Percentiles rank a stretch among this genome's conserved stretches.
Evolutionary conservation across 1,284 basidiomycete genomes (phyloP).

Genomic region (Cutaneotrichosporon sp.): DNA sequence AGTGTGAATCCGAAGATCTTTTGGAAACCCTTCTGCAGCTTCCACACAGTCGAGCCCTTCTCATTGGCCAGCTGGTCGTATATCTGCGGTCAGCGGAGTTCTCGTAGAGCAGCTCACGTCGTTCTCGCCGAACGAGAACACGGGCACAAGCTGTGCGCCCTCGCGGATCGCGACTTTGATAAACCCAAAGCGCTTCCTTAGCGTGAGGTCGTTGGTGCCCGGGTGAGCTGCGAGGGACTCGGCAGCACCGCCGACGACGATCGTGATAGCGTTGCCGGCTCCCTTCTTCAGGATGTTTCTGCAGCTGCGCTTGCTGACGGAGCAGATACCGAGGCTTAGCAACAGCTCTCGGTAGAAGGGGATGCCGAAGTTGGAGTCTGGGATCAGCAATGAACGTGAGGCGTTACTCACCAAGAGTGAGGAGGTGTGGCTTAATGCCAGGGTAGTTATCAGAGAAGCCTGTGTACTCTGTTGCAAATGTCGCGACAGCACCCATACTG

Average conservation of each 20-base stretch:
- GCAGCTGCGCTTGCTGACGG: slow-evolving; percentile 85
- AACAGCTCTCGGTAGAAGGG: slow-evolving; percentile 92
- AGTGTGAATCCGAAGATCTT: slow-evolving; percentile 89
- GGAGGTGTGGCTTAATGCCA: slow-evolving; percentile 83
- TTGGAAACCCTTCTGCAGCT: slow-evolving; percentile 84
- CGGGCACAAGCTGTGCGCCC: slow-evolving; percentile 88
- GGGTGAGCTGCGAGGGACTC: slow-evolving; percentile 90
- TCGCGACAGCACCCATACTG: slow-evolving; percentile 81
- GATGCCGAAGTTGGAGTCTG: slow-evolving; percentile 75
- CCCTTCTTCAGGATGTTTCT: slow-evolving; percentile 77
- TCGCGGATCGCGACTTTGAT: slow-evolving; percentile 94
- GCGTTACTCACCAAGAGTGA: slow-evolving; percentile 61
- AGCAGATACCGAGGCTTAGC: slow-evolving; percentile 78
- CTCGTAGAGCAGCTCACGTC: slow-evolving; percentile 59
- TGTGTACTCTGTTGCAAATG: slow-evolving; percentile 90
- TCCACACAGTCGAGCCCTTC: slow-evolving; percentile 82
- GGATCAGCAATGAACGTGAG: neutral
- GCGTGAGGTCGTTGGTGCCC: slow-evolving; percentile 81
- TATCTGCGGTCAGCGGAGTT: slow-evolving; percentile 56
- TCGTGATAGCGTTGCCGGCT: slow-evolving; percentile 70
- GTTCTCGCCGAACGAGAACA: slow-evolving; percentile 97
- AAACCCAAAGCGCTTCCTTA: slow-evolving; percentile 80
- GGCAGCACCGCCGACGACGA: slow-evolving; percentile 93
- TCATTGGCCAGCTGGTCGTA: slow-evolving; percentile 91
- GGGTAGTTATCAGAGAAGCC: slow-evolving; percentile 90